Base-by-base conservation (phyloP, 192 early-diverging fungal genomes). In the Linnemannia elongata region DNA sequence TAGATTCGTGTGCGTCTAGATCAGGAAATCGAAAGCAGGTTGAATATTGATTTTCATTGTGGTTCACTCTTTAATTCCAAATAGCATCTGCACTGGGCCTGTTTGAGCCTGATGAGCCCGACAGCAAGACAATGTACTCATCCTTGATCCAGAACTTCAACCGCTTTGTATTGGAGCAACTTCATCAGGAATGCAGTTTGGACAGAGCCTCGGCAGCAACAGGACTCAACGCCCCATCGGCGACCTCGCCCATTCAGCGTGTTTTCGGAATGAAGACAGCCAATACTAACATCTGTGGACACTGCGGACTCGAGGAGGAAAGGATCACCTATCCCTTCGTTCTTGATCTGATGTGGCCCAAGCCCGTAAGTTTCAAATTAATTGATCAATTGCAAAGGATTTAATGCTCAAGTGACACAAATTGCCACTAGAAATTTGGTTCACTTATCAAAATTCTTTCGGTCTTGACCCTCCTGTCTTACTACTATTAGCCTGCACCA, bases 111-210 rank as follows among this genome's bases (percentile, higher is more conserved):
- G 96, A 97, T 24, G 88, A 93, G 9, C 91, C 93, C 0, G 90
- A 93, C 44, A 77, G 84, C 27, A 85, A 89, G 22, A 89, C 90
- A 1, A 90, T 94, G 36, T 97, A 96, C 85, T 90, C 92, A 0
- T 86, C 94, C 20, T 83, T 98, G 72, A 97, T 97, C 36, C 98
- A 98, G 82, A 96, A 93, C 39, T 97, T 97, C 75, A 91, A 93
- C 77, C 95, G 98, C 22, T 99, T 99, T 82, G 91, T 99, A 39
- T 89, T 98, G 69, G 98, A 98, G 87, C 97, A 98, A 80, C 90
- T 97, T 30, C 94, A 94, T 79, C 93, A 91, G 55, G 97, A 98
- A 60, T 93, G 93, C 44, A 90, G 92, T 82, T 45, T 88, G 15
- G 80, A 78, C 15, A 86, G 75, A 60, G 88, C 82, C 24, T 84